Evolutionary conservation across 2,329 filamentous ascomycete genomes (phyloP), one percentile per base, ranked within the genome.

Genomic region (Alternaria novae-zelandiae): DNA sequence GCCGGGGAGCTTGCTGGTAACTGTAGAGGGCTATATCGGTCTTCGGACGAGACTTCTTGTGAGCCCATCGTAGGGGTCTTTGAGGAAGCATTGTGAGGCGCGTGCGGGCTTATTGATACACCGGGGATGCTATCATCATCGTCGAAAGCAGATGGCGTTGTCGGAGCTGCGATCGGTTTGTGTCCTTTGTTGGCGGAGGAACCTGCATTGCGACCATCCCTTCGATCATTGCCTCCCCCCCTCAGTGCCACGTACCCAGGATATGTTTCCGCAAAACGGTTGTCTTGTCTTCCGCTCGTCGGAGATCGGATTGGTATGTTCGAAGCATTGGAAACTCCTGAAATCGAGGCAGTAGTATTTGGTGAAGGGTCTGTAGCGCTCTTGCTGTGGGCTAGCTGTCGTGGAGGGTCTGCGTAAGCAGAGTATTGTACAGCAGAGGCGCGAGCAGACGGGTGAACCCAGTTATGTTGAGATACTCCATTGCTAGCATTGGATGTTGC

Each of bases 401-500:
- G 15, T 2, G 28, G 32, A 0, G 5, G 11, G 3, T 6, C 32
- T 46, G n/a, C 17, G 13, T 13, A 30, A 17, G 25, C 6, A 21
- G 25, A 4, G n/a, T 12, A 10, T 15, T 0, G 23, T 12, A 12
- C n/a, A 23, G 11, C 26, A 1, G 10, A 5, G 4, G 4, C 21
- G 25, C 41, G 54, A 25, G 54, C 11, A 5, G 25, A n/a, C 41
- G 23, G 8, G 12, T 56, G 54, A n/a, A 56, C 20, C 54, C 54
- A 56, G 13, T 56, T 46, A 8, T 56, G 41, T 26, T 56, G 54
- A 8, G 41, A 28, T 2, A 56, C 25, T 6, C 54, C 54, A n/a
- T 26, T 12, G 8, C 23, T n/a, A 0, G n/a, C 2, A 23, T 5
- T 17, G 2, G 36, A 8, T 5, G 12, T 17, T n/a, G 43, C 17